A percentile compares a stretch with the other conserved stretches of the same genome.
Conservation (phyloP, 495 filamentous ascomycete species). For the Melanomma pulvis-pyrius region DNA sequence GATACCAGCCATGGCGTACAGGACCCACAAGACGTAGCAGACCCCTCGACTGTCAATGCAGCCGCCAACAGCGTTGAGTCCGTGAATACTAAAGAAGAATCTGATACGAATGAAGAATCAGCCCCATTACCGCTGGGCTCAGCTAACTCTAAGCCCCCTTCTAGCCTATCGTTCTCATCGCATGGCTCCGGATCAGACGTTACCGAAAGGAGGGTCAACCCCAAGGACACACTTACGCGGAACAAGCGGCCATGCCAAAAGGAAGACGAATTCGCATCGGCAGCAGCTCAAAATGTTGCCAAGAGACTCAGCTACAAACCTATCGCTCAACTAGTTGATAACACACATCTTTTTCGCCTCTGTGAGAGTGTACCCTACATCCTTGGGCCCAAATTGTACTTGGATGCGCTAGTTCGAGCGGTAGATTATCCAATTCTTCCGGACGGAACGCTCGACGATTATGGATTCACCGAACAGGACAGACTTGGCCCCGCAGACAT, state of each 20-base stretch:
- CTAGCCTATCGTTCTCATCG: no score
- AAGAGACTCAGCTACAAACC: background rate
- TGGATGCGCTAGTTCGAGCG: background rate
- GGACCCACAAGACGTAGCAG: background rate
- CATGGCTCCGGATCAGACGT: no score
- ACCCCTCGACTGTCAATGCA: background rate
- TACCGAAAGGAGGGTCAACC: no score
- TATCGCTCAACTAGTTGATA: background rate
- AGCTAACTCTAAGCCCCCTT: no score
- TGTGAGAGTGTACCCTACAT: constrained; percentile 6
- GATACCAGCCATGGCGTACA: background rate
- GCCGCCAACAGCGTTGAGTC: background rate
- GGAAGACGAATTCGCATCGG: background rate
- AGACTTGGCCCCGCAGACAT: background rate
- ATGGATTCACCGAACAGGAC: background rate
- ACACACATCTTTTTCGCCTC: background rate
- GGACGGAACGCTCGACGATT: background rate
- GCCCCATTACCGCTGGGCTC: no score
- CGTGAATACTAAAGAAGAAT: background rate
- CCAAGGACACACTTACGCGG: no score
- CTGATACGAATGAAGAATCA: no score
- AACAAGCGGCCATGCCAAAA: background rate
- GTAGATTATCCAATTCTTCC: background rate
- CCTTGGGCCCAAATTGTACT: background rate
- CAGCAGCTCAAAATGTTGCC: background rate